Conservation (phyloP, 768 basidiomycete genomes). For the Mrakia gelida region DNA sequence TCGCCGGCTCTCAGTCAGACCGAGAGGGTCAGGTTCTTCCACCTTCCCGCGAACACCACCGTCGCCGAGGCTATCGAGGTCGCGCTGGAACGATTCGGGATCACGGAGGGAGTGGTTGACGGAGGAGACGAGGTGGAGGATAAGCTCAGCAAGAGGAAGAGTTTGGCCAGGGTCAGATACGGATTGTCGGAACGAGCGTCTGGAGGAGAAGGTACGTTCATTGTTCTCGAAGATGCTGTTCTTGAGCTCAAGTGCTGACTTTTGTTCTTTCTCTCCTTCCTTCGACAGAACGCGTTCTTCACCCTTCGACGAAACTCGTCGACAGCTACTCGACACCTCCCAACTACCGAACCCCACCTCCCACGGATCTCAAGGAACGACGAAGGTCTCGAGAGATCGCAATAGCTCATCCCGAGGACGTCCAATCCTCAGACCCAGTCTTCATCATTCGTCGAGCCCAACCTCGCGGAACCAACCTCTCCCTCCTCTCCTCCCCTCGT, state of each 20-base stretch:
- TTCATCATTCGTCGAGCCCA: constrained; percentile 80
- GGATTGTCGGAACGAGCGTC: constrained; percentile 57
- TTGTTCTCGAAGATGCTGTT: too few species aligned
- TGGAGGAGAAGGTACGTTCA: constrained; percentile 61
- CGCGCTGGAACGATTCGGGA: constrained; percentile 87
- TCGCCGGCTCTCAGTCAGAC: constrained; percentile 58
- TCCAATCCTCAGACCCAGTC: constrained; percentile 74
- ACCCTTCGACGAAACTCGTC: constrained; percentile 74
- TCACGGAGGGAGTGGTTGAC: constrained; percentile 93
- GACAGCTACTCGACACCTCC: constrained; percentile 79
- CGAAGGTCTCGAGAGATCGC: constrained; percentile 84
- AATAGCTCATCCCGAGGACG: constrained; percentile 66
- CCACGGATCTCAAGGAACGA: constrained; percentile 60
- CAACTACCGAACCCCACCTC: constrained; percentile 54
- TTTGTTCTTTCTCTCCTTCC: background rate
- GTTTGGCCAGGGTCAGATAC: constrained; percentile 73
- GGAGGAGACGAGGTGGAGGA: constrained; percentile 98
- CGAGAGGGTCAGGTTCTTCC: constrained; percentile 73
- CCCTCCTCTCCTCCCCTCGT: constrained; percentile 2
- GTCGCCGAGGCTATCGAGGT: constrained; percentile 95
- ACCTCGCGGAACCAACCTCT: constrained; percentile 8
- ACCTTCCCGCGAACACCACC: constrained; percentile 89
- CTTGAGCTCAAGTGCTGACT: background rate
- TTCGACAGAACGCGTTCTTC: constrained; percentile 64
- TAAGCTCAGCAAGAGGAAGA: constrained; percentile 74